A percentile compares a stretch with the other conserved stretches of the same genome.
These are phyloP conservation scores for Neonectria magnoliae DNA, from an alignment of 2,329 filamentous ascomycete species.

Conservation along the genomic window DNA sequence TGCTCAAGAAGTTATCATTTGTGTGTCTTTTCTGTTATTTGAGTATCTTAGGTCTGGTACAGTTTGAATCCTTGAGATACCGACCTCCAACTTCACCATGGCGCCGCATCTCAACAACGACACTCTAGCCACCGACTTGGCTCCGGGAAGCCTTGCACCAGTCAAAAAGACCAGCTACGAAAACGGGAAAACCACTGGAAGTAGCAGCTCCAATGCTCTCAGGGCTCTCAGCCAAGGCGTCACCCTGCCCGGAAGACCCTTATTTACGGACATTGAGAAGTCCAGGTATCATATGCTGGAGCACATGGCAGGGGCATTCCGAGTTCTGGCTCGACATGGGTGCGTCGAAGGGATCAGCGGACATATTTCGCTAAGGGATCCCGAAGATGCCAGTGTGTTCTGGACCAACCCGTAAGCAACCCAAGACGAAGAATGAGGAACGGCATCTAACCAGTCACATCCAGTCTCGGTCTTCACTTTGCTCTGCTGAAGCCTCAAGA, in stretches of 20 bases:
- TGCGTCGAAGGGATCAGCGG: slow-evolving; percentile 74
- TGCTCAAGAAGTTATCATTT: neutral
- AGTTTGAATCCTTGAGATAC: neutral
- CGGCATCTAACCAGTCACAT: neutral
- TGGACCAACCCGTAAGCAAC: slow-evolving; percentile 58
- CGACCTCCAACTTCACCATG: neutral
- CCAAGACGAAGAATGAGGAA: neutral
- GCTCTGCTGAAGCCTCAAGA: slow-evolving; percentile 65
- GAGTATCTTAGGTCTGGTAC: no score
- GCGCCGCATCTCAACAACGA: neutral
- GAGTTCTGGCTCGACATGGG: slow-evolving; percentile 70
- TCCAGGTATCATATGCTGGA: slow-evolving; percentile 49
- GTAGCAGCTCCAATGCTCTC: slow-evolving; percentile 1
- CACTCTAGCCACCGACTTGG: neutral
- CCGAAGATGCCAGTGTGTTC: slow-evolving; percentile 65
- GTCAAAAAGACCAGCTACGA: neutral
- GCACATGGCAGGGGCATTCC: slow-evolving; percentile 73
- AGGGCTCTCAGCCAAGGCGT: slow-evolving; percentile 6
- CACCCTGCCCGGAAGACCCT: slow-evolving; percentile 3
- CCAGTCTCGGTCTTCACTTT: slow-evolving; percentile 7
- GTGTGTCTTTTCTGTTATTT: neutral
- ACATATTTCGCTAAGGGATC: slow-evolving; percentile 72
- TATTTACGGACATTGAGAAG: slow-evolving; percentile 1
- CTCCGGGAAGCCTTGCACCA: neutral
- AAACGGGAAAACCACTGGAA: neutral